Percentiles rank a stretch among this genome's conserved stretches.
Evolutionary conservation across 2,329 filamentous ascomycete species (phyloP).

Genomic region (Diplodia scrobiculata): DNA sequence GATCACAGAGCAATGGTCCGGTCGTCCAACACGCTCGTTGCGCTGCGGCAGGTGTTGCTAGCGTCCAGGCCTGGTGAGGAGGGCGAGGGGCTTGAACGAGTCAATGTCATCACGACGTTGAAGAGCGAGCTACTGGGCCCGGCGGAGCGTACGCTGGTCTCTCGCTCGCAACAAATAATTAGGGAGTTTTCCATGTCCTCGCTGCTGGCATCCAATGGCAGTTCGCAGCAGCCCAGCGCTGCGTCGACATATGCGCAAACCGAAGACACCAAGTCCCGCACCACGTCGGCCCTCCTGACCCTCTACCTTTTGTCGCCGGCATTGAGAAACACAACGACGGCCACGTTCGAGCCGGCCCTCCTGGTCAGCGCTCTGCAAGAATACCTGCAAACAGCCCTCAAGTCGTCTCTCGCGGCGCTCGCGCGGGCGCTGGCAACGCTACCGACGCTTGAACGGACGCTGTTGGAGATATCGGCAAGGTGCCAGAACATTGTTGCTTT

Average conservation of each 20-base stretch:
- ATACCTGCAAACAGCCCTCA: constrained; percentile 79
- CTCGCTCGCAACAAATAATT: constrained; percentile 74
- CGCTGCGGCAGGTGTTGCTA: constrained; percentile 71
- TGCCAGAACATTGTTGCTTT: constrained; percentile 92
- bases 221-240: constrained; percentile 34
- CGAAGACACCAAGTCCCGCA: constrained; percentile 74
- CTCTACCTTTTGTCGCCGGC: constrained; percentile 75
- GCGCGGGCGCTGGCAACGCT: constrained; percentile 76
- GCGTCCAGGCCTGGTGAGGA: constrained; percentile 70
- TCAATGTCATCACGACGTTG: constrained; percentile 72
- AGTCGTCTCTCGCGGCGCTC: constrained; percentile 74
- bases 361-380: constrained; percentile 76
- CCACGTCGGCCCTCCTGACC: constrained; percentile 71
- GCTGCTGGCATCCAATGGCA: constrained; percentile 45
- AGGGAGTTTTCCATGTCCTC: constrained; percentile 78
- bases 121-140: constrained; percentile 70
- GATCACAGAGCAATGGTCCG: constrained; percentile 80
- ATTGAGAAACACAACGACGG: constrained; percentile 37
- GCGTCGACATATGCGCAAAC: constrained; percentile 59
- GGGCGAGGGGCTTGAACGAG: constrained; percentile 71
- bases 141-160: constrained; percentile 71
- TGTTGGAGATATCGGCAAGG: constrained; percentile 76
- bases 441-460: constrained; percentile 76
- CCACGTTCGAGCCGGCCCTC: constrained; percentile 65
- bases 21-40: constrained; percentile 76